Evolutionary conservation across 768 basidiomycete genomes (phyloP), one percentile per base, ranked within the genome.

Genomic region (Hemileccinum rubropunctum): DNA sequence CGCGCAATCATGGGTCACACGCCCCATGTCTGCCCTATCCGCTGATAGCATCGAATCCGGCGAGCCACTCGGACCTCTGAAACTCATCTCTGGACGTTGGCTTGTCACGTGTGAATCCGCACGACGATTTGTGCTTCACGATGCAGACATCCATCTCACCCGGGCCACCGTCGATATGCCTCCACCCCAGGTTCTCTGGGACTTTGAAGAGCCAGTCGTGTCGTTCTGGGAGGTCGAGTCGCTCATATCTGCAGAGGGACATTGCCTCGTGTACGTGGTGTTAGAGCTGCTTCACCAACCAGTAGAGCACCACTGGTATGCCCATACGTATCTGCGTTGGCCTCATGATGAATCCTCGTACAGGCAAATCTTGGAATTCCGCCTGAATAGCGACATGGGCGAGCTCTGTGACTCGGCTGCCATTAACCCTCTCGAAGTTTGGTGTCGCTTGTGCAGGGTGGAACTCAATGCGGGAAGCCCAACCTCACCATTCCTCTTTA

Each of bases 51-150:
- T 55, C 45, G 1, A 17, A 37, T 2, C 3, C 5, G 17, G 12
- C 2, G 4, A 15, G 3, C 0, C 8, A 21, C 23, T 2, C 28
- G 1, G 1, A 1, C 14, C 4, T 11, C 15, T 6, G 32, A n/a
- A 20, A 18, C 23, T 45, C 5, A 20, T 56, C 40, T 36, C 10
- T 8, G 54, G 54, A 28, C 39, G 45, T 8, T 56, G 54, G 48
- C 1, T 56, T 6, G 4, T 51, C 13, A 4, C 4, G 3, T 45
- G 17, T 14, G 39, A 45, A 18, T 3, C 3, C 4, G 1, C 0
- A 0, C 11, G 18, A 11, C 23, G 27, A 17, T 40, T 54, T 10
- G 38, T 58, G 18, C 18, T 45, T 2, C 12, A 48, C 3, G 52
- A 49, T 9, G 14, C 18, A 17, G 12, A 34, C 6, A 46, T 3